Percentiles rank a stretch among this genome's conserved stretches.
Conservation (phyloP, 129 eudicot species). For the Helichrysum umbraculigerum region DNA sequence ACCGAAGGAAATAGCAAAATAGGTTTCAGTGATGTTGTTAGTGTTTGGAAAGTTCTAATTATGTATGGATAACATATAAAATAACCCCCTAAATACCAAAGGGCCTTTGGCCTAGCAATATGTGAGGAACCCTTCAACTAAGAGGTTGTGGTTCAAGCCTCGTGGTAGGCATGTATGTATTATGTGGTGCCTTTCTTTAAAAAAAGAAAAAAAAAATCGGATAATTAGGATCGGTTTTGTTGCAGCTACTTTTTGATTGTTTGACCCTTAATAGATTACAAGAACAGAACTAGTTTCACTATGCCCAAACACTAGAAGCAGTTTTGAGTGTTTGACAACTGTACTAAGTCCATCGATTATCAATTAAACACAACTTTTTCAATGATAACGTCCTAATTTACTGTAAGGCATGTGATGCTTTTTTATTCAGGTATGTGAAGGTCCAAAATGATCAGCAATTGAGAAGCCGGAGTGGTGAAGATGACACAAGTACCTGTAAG, state of each 20-base stretch:
- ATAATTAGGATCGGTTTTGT: no score
- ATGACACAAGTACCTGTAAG: slow-evolving; percentile 43
- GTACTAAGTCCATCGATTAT: no score
- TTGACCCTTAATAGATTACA: background rate
- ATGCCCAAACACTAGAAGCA: background rate
- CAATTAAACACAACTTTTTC: no score
- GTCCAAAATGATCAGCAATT: slow-evolving; percentile 87
- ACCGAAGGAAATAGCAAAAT: background rate
- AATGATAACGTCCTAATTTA: background rate
- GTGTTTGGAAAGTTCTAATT: background rate
- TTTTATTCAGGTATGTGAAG: slow-evolving; percentile 67
- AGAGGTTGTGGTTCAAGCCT: no score
- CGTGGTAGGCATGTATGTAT: no score
- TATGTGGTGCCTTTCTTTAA: no score
- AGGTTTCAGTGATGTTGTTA: background rate
- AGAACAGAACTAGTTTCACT: background rate
- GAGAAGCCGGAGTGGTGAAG: slow-evolving; percentile 39
- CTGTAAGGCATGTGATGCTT: background rate
- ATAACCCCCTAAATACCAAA: no score
- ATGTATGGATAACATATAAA: no score
- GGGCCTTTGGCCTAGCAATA: no score
- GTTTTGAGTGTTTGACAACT: no score
- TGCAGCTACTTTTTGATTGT: background rate
- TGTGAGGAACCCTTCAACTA: no score
- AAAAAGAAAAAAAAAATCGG: no score